Evolutionary conservation across 805 yeast genomes (phyloP).

Genomic region (Myxozyma melibiosi): DNA sequence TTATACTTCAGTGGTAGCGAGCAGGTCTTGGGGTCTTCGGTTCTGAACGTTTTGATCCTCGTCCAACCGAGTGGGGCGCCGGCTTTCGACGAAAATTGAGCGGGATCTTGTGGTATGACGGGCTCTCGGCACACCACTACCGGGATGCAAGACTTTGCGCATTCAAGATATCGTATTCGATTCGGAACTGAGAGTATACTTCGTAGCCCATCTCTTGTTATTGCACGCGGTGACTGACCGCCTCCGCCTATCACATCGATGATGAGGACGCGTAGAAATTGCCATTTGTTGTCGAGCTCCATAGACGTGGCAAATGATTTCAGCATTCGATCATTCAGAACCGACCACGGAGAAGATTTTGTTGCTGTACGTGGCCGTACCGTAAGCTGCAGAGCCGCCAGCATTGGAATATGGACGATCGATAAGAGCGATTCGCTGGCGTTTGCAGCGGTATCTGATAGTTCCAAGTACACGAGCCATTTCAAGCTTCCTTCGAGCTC

Average conservation of each 20-base stretch:
- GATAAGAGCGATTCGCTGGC: neutral
- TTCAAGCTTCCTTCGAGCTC: neutral
- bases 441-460: neutral
- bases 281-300: constrained; percentile 10
- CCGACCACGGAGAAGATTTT: neutral
- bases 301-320: constrained; percentile 9
- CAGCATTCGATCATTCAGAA: neutral
- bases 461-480: constrained; percentile 5
- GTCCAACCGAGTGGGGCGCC: too few relatives aligned
- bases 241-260: neutral
- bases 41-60: too few relatives aligned
- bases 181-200: neutral
- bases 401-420: constrained; percentile 4
- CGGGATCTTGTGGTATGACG: neutral
- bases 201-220: neutral
- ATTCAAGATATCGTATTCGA: constrained; percentile 14
- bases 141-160: neutral
- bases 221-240: neutral
- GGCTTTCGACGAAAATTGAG: too few relatives aligned
- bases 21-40: too few relatives aligned
- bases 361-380: neutral
- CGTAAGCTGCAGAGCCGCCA: constrained; percentile 7
- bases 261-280: constrained; percentile 3
- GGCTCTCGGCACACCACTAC: neutral
- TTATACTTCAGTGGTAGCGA: too few relatives aligned